A percentile compares a stretch with the other conserved stretches of the same genome.
Evolutionary conservation across 192 early-diverging fungal species (phyloP).

Genomic region (Podila verticillata): DNA sequence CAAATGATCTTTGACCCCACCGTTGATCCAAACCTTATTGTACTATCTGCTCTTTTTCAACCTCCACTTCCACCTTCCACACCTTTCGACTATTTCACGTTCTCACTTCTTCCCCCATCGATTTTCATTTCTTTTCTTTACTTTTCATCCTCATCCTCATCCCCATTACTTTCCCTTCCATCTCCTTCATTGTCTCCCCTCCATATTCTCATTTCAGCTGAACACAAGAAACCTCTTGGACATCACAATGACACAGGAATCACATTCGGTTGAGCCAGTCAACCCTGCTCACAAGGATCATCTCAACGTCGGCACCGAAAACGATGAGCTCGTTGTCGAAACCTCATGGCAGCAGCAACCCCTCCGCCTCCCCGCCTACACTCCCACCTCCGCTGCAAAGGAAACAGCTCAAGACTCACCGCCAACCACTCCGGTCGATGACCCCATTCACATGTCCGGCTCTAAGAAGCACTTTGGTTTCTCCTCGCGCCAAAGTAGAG

Average conservation of each 20-base stretch:
- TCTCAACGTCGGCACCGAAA: background rate
- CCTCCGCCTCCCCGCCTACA: conserved; percentile 38
- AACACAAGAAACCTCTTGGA: background rate
- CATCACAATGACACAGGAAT: background rate
- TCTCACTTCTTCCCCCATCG: background rate
- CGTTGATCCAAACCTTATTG: no score
- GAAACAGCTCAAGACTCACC: conserved; percentile 22
- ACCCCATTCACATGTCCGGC: conserved; percentile 30
- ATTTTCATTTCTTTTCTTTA: conserved; percentile 1
- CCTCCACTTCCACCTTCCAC: no score
- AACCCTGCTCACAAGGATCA: no score
- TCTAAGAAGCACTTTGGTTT: conserved; percentile 47
- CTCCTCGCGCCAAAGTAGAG: conserved; percentile 37
- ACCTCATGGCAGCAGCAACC: conserved; percentile 42
- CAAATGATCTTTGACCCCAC: no score
- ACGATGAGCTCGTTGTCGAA: conserved; percentile 31
- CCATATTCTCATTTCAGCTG: background rate
- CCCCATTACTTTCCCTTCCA: background rate
- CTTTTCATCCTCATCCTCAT: background rate
- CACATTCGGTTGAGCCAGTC: background rate
- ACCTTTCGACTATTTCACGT: no score
- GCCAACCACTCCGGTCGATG: conserved; percentile 29
- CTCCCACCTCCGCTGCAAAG: conserved; percentile 30
- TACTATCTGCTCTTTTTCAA: no score
- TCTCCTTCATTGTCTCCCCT: background rate